These are phyloP conservation scores for Suillus bovinus DNA, from an alignment of 768 basidiomycete genomes.

Conservation along the genomic window DNA sequence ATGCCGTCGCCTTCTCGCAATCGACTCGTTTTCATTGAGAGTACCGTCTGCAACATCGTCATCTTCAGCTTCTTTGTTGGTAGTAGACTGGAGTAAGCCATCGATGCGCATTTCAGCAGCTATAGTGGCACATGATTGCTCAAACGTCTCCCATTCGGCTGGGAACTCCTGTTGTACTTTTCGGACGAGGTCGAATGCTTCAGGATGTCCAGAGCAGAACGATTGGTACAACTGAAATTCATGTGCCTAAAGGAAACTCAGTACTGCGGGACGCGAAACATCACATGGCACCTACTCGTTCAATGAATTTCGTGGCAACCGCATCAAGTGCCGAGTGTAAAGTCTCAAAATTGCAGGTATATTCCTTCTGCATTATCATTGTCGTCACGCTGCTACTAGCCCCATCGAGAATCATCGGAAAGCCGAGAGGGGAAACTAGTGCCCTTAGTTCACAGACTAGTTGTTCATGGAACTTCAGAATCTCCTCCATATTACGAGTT, in stretches of 20 bases:
- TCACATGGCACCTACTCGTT: constrained; percentile 43
- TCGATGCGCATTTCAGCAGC: constrained; percentile 40
- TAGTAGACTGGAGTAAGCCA: constrained; percentile 12
- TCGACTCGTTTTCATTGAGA: constrained; percentile 15
- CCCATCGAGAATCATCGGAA: constrained; percentile 36
- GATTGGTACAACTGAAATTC: constrained; percentile 78
- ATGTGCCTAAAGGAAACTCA: constrained; percentile 51
- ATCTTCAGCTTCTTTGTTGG: constrained; percentile 14
- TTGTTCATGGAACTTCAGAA: constrained; percentile 67
- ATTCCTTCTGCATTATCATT: background rate
- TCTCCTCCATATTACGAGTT: constrained; percentile 65
- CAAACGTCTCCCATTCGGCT: constrained; percentile 81
- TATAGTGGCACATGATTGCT: constrained; percentile 69
- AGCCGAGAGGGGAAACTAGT: constrained; percentile 53
- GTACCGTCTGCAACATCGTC: constrained; percentile 10
- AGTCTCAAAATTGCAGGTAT: constrained; percentile 42
- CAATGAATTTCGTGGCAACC: constrained; percentile 57
- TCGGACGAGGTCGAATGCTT: constrained; percentile 75
- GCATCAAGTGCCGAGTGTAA: constrained; percentile 36
- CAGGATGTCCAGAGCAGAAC: constrained; percentile 86
- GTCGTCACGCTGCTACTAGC: constrained; percentile 11
- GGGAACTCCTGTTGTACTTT: constrained; percentile 62
- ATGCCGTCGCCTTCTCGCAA: constrained; percentile 41
- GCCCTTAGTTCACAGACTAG: constrained; percentile 57
- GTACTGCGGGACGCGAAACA: constrained; percentile 2